These are phyloP conservation scores for Cystobasidium onofrii DNA, from an alignment of 768 basidiomycete genomes.

Conservation along the genomic window DNA sequence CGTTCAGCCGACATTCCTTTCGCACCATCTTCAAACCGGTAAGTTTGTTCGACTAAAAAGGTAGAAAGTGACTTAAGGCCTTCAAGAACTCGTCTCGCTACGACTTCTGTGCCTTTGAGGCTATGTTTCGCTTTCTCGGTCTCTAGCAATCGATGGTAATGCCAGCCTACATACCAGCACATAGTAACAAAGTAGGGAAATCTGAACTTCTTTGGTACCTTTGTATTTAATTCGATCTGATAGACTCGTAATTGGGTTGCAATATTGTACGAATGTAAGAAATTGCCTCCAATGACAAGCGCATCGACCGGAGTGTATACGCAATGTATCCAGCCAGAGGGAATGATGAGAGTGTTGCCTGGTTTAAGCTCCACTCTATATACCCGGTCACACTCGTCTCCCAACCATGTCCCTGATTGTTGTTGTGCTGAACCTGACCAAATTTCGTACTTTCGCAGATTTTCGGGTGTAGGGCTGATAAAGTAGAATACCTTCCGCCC, in stretches of 20 bases:
- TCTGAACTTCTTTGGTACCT: constrained; percentile 84
- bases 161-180: constrained; percentile 30
- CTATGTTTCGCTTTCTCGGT: constrained; percentile 64
- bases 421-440: constrained; percentile 71
- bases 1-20: constrained; percentile 34
- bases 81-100: constrained; percentile 57
- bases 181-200: constrained; percentile 61
- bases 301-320: constrained; percentile 89
- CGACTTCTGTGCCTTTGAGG: constrained; percentile 58
- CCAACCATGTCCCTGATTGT: constrained; percentile 81
- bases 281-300: constrained; percentile 94
- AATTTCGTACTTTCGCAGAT: constrained; percentile 70
- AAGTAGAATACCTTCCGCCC: constrained; percentile 90
- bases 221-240: constrained; percentile 83
- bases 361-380: constrained; percentile 63
- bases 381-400: constrained; percentile 85
- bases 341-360: constrained; percentile 66
- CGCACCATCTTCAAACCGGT: constrained; percentile 51
- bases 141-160: constrained; percentile 46
- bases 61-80: constrained; percentile 64
- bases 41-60: constrained; percentile 70
- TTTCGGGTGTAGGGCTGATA: constrained; percentile 74
- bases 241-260: constrained; percentile 75
- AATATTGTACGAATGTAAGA: constrained; percentile 85
- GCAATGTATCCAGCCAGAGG: constrained; percentile 95